Percentiles rank a stretch among this genome's conserved stretches.
Evolutionary conservation across 164 flowering plant species (phyloP).

Genomic region (Vitis riparia): DNA sequence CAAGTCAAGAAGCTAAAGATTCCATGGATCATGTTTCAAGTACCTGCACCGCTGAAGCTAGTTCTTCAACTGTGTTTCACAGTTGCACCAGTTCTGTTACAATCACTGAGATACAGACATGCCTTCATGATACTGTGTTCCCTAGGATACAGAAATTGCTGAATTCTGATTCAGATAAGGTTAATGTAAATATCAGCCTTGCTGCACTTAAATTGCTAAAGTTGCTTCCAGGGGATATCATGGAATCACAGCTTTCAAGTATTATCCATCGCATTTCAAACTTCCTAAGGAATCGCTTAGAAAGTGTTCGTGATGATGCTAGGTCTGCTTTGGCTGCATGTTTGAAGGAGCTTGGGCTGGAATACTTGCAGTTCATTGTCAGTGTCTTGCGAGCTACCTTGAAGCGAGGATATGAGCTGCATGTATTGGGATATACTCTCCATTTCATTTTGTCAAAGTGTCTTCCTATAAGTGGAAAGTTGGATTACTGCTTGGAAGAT

Average conservation of each 20-base stretch:
- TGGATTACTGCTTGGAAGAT: constrained; percentile 83
- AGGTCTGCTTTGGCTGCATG: constrained; percentile 86
- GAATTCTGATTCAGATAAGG: constrained; percentile 52
- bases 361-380: constrained; percentile 66
- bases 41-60: constrained; percentile 7
- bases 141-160: constrained; percentile 75
- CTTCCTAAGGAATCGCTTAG: constrained; percentile 69
- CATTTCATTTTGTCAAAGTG: constrained; percentile 64
- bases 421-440: constrained; percentile 85
- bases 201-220: constrained; percentile 78
- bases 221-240: constrained; percentile 66
- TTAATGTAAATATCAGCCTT: constrained; percentile 65
- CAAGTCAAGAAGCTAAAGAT: constrained; percentile 17
- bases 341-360: constrained; percentile 80
- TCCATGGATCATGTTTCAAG: constrained; percentile 12
- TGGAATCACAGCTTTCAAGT: constrained; percentile 79
- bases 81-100: constrained; percentile 10
- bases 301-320: constrained; percentile 88
- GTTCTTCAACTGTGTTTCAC: constrained; percentile 10
- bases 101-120: constrained; percentile 40
- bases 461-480: constrained; percentile 44
- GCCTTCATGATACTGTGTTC: constrained; percentile 56
- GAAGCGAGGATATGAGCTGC: constrained; percentile 89
- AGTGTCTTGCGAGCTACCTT: constrained; percentile 59
- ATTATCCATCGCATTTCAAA: constrained; percentile 76